A percentile compares a stretch with the other conserved stretches of the same genome.
These are phyloP conservation scores for Aureobasidium sp. DNA, from an alignment of 2,329 filamentous ascomycete species.

Conservation along the genomic window DNA sequence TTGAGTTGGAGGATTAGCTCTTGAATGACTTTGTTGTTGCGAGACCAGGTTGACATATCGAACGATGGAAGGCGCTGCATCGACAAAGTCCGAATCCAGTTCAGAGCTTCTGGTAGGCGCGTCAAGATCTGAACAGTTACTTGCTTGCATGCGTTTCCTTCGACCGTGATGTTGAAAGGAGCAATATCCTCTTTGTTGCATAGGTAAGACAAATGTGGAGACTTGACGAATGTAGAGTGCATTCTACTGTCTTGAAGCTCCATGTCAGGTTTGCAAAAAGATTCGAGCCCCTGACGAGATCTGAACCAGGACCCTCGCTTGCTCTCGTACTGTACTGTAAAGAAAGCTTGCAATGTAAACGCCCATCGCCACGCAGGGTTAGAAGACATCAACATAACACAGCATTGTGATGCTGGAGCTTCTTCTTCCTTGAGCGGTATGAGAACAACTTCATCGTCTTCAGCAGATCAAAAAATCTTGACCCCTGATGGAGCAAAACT, in stretches of 20 bases:
- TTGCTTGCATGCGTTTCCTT: not conserved
- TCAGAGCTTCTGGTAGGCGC: not conserved
- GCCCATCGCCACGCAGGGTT: too few relatives aligned
- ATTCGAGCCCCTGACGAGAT: not conserved
- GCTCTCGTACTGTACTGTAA: not conserved
- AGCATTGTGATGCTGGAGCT: not conserved
- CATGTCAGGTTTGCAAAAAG: not conserved
- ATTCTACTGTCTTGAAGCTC: not conserved
- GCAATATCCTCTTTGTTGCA: not conserved
- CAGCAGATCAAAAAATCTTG: not conserved
- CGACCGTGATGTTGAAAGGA: not conserved
- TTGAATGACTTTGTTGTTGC: not conserved
- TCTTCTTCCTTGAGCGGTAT: not conserved
- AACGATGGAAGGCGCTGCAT: not conserved
- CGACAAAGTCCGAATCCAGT: not conserved
- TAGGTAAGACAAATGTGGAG: too few relatives aligned
- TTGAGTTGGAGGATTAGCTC: not conserved
- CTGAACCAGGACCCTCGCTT: not conserved
- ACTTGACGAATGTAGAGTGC: not conserved
- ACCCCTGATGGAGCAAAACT: not conserved
- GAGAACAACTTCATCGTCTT: not conserved
- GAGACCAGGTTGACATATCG: not conserved
- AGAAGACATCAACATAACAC: not conserved
- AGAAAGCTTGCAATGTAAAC: not conserved
- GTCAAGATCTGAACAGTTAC: not conserved